Conservation (phyloP, 805 yeast genomes). For the Blastobotrys robertii region DNA sequence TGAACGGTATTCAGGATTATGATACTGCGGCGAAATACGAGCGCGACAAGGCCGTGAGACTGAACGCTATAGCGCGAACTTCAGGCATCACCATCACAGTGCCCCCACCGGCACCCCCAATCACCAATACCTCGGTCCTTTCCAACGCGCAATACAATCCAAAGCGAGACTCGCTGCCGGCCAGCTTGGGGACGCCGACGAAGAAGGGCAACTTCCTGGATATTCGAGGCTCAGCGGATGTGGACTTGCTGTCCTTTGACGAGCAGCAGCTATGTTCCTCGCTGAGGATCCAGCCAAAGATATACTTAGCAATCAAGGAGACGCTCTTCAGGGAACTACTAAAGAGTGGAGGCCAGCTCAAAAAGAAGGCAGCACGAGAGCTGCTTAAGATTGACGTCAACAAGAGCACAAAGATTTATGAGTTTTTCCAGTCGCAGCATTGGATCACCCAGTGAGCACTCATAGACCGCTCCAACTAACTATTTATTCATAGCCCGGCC, state of each 20-base stretch:
- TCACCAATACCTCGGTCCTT: slow-evolving; percentile 7
- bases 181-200: slow-evolving; percentile 1
- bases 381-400: slow-evolving; percentile 73
- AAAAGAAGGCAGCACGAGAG: slow-evolving; percentile 79
- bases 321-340: slow-evolving; percentile 78
- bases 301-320: slow-evolving; percentile 87
- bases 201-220: slow-evolving; percentile 24
- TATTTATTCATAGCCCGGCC: too few species aligned
- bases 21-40: slow-evolving; percentile 83
- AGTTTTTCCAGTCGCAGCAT: slow-evolving; percentile 84
- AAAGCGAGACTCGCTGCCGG: slow-evolving; percentile 6
- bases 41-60: slow-evolving; percentile 68
- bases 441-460: slow-evolving; percentile 42
- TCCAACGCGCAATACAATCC: slow-evolving; percentile 5
- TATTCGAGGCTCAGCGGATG: slow-evolving; percentile 61
- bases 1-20: slow-evolving; percentile 73
- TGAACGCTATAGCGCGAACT: slow-evolving; percentile 50
- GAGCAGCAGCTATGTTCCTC: slow-evolving; percentile 81
- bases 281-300: slow-evolving; percentile 81
- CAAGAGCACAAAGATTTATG: slow-evolving; percentile 82
- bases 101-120: slow-evolving; percentile 1
- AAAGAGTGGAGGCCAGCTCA: slow-evolving; percentile 73
- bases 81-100: slow-evolving; percentile 18
- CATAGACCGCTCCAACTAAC: too few species aligned
- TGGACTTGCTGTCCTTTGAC: slow-evolving; percentile 70